Evolutionary conservation across 2,329 filamentous ascomycete species (phyloP), one percentile per base, ranked within the genome.

Genomic region (Penicillium sp.): DNA sequence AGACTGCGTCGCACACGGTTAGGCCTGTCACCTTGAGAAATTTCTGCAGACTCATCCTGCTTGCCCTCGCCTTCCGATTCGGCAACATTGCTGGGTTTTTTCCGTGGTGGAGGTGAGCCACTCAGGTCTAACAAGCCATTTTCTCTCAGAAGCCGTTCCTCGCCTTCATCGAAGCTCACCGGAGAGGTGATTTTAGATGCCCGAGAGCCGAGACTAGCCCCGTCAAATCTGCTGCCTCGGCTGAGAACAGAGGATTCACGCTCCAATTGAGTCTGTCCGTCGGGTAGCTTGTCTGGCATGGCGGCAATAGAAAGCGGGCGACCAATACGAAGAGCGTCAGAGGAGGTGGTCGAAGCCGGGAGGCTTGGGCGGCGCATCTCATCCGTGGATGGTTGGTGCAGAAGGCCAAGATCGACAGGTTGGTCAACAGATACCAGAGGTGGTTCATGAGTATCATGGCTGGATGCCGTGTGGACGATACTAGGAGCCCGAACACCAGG

Each of bases 1-100:
- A 98, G 79, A 71, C 92, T 96, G 60, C 92, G 87, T 24, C 93
- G 88, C 50, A 93, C 91, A 56, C 82, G 87, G 61, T 80, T 82
- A 44, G 89, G 86, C 45, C 29, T 46, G 51, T 80, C 83, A 31
- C 82, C 80, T 68, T 79, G 56, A 59, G 72, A 53, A 61, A 70
- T 37, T 63, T 79, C 63, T 62, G 72, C 55, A 59, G 74, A 58
- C 68, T 77, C 67, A 57, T 70, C 68, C 63, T 73, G 59, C 24
- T 79, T 76, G 3, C 70, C 68, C 11, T 76, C 76, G 26, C 76
- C 74, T 19, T 80, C 81, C 7, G 68, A 67, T 29, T 79, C 78
- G 51, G 74, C 76, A 11, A 70, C 69, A 3, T 75, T 71, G 9
- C 71, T 76, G 21, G 74, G 72, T 43, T 74, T 69, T 58, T 78